Evolutionary conservation across 164 flowering plant genomes (phyloP).

Genomic region (Chimonanthus salicifolius): DNA sequence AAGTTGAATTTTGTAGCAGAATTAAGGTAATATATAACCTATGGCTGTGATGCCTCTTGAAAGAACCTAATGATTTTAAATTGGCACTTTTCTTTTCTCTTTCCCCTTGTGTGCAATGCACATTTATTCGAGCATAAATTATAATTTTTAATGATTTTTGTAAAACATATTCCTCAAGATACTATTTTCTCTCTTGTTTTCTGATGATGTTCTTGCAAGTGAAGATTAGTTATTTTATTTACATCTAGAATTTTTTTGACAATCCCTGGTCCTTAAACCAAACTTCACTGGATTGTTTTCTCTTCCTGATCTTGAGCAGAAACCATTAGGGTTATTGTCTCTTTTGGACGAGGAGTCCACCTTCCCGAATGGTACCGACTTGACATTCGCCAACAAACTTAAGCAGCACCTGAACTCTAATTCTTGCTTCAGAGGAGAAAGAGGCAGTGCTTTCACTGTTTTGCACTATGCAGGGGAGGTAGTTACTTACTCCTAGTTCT

Average conservation of each 20-base stretch:
- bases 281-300: background rate
- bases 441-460: slow-evolving; percentile 75
- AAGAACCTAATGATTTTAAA: too few species aligned
- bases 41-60: too few species aligned
- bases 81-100: too few species aligned
- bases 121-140: too few species aligned
- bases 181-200: too few species aligned
- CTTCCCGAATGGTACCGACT: slow-evolving; percentile 93
- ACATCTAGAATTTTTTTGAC: background rate
- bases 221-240: too few species aligned
- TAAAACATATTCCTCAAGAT: too few species aligned
- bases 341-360: slow-evolving; percentile 96
- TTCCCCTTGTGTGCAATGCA: too few species aligned
- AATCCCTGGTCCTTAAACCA: background rate
- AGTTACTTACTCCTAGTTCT: slow-evolving; percentile 5
- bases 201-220: too few species aligned
- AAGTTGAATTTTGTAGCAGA: too few species aligned
- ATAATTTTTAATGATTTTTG: too few species aligned
- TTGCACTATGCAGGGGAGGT: slow-evolving; percentile 98
- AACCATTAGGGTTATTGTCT: slow-evolving; percentile 84
- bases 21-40: too few species aligned
- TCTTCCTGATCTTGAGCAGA: slow-evolving; percentile 39
- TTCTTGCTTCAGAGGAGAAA: slow-evolving; percentile 73
- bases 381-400: slow-evolving; percentile 92
- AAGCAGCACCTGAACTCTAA: slow-evolving; percentile 82